These are phyloP conservation scores for Tylopilus plumbeoviolaceoides DNA, from an alignment of 768 basidiomycete species.

Conservation along the genomic window DNA sequence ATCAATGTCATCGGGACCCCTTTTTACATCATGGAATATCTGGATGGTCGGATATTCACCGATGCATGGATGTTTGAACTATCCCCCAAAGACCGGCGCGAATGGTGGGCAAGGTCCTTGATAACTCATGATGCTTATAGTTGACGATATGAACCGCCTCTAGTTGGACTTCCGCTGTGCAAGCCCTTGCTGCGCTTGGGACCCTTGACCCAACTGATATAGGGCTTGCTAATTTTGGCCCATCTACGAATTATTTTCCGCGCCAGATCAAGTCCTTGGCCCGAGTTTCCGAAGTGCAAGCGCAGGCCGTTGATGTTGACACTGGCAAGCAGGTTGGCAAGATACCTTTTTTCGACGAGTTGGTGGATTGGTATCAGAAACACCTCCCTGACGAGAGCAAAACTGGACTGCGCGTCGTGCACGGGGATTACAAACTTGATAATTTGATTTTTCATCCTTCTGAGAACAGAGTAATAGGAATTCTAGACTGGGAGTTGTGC, in stretches of 20 bases:
- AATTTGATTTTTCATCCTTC: slow-evolving; percentile 93
- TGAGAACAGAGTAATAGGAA: slow-evolving; percentile 89
- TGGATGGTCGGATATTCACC: slow-evolving; percentile 92
- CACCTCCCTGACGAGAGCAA: slow-evolving; percentile 76
- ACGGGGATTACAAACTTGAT: slow-evolving; percentile 98
- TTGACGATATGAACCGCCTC: not conserved
- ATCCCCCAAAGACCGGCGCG: slow-evolving; percentile 52
- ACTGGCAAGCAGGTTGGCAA: slow-evolving; percentile 55
- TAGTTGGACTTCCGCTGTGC: slow-evolving; percentile 78
- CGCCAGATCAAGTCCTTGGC: slow-evolving; percentile 90
- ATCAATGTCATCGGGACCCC: slow-evolving; percentile 73
- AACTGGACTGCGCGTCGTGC: slow-evolving; percentile 81
- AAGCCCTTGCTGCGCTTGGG: slow-evolving; percentile 64
- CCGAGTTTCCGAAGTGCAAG: slow-evolving; percentile 76
- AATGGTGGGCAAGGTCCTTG: slow-evolving; percentile 53
- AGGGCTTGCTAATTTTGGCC: slow-evolving; percentile 69
- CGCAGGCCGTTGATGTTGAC: slow-evolving; percentile 62
- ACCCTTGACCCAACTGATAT: slow-evolving; percentile 59
- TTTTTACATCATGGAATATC: slow-evolving; percentile 96
- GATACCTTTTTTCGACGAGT: slow-evolving; percentile 70
- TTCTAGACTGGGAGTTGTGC: slow-evolving; percentile 96
- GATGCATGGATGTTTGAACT: slow-evolving; percentile 75
- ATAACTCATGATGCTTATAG: not conserved
- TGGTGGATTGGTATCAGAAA: slow-evolving; percentile 71
- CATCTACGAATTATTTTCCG: slow-evolving; percentile 80